Conservation (phyloP, 495 filamentous ascomycete genomes). For the Aspergillus sclerotiicarbonarius region DNA sequence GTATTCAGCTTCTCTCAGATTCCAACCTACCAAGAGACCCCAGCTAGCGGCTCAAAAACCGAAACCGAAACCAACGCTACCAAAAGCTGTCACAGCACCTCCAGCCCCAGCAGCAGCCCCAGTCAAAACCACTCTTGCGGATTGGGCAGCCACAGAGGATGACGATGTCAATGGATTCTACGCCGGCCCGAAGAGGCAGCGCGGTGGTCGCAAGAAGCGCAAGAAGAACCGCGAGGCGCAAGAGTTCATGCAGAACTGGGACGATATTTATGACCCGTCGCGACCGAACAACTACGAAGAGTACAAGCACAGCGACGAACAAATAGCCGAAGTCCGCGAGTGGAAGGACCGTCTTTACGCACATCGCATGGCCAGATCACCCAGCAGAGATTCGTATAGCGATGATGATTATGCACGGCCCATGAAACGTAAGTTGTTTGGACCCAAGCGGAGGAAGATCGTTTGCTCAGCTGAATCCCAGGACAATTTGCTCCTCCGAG, state of each 20-base stretch:
- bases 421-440: conserved; percentile 48
- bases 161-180: conserved; percentile 68
- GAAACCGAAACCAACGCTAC: conserved; percentile 57
- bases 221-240: conserved; percentile 72
- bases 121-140: conserved; percentile 69
- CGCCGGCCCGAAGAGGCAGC: conserved; percentile 61
- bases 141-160: conserved; percentile 80
- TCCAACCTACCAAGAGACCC: conserved; percentile 81
- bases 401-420: conserved; percentile 51
- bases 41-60: conserved; percentile 66
- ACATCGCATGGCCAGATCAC: conserved; percentile 57
- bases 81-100: conserved; percentile 35
- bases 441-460: background rate
- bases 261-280: conserved; percentile 87
- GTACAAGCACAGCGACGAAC: conserved; percentile 83
- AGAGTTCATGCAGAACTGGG: conserved; percentile 73
- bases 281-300: conserved; percentile 84
- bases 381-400: conserved; percentile 56
- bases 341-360: conserved; percentile 87
- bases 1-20: conserved; percentile 68
- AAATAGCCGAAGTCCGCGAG: conserved; percentile 72
- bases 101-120: conserved; percentile 24
- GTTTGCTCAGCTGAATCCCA: conserved; percentile 26
- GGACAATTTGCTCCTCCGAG: conserved; percentile 71
- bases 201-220: conserved; percentile 82